Conservation (phyloP, 2,329 filamentous ascomycete species). For the Pestalotiopsis sp. region DNA sequence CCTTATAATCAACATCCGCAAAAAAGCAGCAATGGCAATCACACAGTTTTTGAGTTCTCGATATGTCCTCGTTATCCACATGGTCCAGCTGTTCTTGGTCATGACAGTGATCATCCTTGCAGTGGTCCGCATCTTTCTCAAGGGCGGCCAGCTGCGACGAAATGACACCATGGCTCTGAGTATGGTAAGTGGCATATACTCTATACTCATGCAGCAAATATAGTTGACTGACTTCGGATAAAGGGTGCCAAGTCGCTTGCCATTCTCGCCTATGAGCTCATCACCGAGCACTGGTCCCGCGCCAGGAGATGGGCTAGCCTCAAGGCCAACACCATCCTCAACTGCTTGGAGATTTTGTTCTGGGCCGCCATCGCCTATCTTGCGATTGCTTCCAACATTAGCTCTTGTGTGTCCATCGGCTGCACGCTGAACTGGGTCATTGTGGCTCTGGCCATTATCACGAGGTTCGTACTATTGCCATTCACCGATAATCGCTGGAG, state of each 20-base stretch:
- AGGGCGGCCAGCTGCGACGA: not conserved
- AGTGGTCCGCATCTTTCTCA: not conserved
- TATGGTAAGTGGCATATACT: not conserved
- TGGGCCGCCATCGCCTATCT: not conserved
- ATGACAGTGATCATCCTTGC: not conserved
- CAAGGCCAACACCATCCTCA: not conserved
- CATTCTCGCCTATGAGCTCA: not conserved
- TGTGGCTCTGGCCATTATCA: not conserved
- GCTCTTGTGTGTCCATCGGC: not conserved
- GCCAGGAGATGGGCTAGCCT: not conserved
- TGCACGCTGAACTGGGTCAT: not conserved
- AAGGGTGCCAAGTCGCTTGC: not conserved
- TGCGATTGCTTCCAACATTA: not conserved
- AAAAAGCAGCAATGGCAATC: not conserved
- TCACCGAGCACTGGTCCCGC: not conserved
- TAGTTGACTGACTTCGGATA: not conserved
- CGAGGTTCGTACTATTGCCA: not conserved
- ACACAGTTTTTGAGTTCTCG: not conserved
- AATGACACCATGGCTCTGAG: not conserved
- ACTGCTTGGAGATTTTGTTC: conserved; percentile 1
- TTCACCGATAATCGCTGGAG: not conserved
- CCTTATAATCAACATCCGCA: not conserved
- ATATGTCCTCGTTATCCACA: not conserved
- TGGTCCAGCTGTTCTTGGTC: not conserved
- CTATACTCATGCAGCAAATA: not conserved